Percentiles rank a stretch among this genome's conserved stretches.
phyloP scores from a whole-genome alignment of 306 rosid species.

The Citrullus mucosospermus region DNA sequence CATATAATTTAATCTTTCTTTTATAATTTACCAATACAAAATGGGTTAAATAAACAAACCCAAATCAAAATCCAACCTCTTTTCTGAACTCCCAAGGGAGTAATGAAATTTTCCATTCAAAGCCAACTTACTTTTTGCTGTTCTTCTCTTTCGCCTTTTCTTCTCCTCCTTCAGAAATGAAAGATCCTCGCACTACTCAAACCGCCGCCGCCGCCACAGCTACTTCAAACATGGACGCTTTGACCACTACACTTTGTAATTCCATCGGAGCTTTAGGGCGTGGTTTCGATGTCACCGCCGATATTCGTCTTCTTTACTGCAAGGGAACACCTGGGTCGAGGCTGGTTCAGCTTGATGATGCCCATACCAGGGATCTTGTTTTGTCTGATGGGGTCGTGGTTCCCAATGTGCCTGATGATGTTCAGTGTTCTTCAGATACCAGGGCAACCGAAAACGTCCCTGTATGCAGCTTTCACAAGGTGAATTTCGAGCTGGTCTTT shows the following conservation, averaged over 20 bases:
- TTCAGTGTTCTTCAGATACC: slow-evolving; percentile 34
- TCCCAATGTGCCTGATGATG: slow-evolving; percentile 54
- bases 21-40: background rate
- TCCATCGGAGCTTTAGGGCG: slow-evolving; percentile 93
- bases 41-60: background rate
- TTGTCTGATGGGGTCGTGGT: slow-evolving; percentile 33
- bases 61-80: background rate
- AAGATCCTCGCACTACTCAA: slow-evolving; percentile 20
- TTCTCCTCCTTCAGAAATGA: slow-evolving; percentile 7
- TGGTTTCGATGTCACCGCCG: slow-evolving; percentile 92
- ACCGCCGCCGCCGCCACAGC: slow-evolving; percentile 13
- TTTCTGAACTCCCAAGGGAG: background rate
- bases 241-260: slow-evolving; percentile 49
- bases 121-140: background rate
- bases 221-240: slow-evolving; percentile 36
- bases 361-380: slow-evolving; percentile 42
- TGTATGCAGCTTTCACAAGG: slow-evolving; percentile 68
- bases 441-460: slow-evolving; percentile 26
- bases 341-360: slow-evolving; percentile 55
- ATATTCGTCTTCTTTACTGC: slow-evolving; percentile 86
- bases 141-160: background rate
- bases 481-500: slow-evolving; percentile 17
- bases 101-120: background rate
- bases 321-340: slow-evolving; percentile 89
- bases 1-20: background rate